These are phyloP conservation scores for Pleurotus sapidus DNA, from an alignment of 768 basidiomycete genomes.

Conservation along the genomic window DNA sequence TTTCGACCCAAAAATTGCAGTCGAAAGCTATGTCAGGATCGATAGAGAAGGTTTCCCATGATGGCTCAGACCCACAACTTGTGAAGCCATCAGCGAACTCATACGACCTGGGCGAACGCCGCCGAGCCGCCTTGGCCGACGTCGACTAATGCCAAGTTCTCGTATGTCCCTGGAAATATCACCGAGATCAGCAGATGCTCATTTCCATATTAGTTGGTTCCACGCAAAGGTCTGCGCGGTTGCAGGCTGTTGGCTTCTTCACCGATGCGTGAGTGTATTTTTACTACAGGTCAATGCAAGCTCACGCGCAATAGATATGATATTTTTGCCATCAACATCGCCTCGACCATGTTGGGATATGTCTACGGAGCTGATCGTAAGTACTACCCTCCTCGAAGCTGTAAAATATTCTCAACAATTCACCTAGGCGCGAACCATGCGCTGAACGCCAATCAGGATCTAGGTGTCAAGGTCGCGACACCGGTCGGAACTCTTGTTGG, in stretches of 20 bases:
- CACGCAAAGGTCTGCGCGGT: slow-evolving; percentile 74
- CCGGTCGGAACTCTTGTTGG: slow-evolving; percentile 76
- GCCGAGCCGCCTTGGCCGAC: slow-evolving; percentile 79
- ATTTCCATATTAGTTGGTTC: slow-evolving; percentile 57
- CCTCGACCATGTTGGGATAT: slow-evolving; percentile 78
- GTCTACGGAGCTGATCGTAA: slow-evolving; percentile 54
- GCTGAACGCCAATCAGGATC: slow-evolving; percentile 60
- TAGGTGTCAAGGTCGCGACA: slow-evolving; percentile 76
- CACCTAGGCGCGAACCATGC: slow-evolving; percentile 24
- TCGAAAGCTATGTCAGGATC: slow-evolving; percentile 1
- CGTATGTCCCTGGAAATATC: slow-evolving; percentile 40
- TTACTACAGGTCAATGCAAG: neutral
- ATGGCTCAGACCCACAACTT: slow-evolving; percentile 27
- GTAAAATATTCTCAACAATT: neutral
- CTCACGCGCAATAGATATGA: slow-evolving; percentile 50
- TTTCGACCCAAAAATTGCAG: neutral
- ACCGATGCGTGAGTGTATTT: slow-evolving; percentile 63
- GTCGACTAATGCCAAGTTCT: slow-evolving; percentile 86
- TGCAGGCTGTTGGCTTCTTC: slow-evolving; percentile 87
- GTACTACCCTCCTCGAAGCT: neutral
- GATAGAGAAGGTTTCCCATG: slow-evolving; percentile 33
- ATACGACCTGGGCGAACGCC: slow-evolving; percentile 61
- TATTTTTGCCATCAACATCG: slow-evolving; percentile 90
- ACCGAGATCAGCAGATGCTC: too few species aligned
- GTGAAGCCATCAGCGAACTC: slow-evolving; percentile 27